Evolutionary conservation across 306 rosid genomes (phyloP).

Genomic region (Ziziphus jujuba): DNA sequence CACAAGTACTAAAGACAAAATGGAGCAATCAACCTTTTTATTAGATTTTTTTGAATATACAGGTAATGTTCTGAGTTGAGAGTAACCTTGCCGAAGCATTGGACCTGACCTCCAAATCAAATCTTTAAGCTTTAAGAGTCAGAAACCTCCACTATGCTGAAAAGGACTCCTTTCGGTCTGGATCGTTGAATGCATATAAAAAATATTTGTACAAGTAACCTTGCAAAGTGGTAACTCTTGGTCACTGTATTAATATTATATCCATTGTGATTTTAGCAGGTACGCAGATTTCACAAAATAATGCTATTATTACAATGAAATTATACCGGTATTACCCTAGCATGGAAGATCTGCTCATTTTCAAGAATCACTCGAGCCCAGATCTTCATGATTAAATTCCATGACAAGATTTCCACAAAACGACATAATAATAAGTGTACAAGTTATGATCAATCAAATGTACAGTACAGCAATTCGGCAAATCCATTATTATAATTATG

Average conservation of each 20-base stretch:
- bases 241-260: no score
- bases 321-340: no score
- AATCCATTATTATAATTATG: not conserved
- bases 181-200: not conserved
- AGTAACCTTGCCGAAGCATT: not conserved
- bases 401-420: not conserved
- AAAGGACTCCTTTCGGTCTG: conserved; percentile 14
- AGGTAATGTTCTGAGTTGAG: not conserved
- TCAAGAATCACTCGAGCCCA: not conserved
- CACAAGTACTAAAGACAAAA: conserved; percentile 4
- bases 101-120: conserved; percentile 2
- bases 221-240: no score
- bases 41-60: not conserved
- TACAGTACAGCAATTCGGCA: not conserved
- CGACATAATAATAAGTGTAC: not conserved
- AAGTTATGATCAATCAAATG: not conserved
- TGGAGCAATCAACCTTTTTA: not conserved
- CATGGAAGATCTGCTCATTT: not conserved
- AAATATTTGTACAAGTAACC: no score
- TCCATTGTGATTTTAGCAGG: no score
- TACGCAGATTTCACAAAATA: no score
- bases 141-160: conserved; percentile 17
- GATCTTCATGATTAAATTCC: not conserved
- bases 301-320: no score
- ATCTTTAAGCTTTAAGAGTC: conserved; percentile 8